phyloP scores from a whole-genome alignment of 768 basidiomycete species.

The Boletus coccyginus region DNA sequence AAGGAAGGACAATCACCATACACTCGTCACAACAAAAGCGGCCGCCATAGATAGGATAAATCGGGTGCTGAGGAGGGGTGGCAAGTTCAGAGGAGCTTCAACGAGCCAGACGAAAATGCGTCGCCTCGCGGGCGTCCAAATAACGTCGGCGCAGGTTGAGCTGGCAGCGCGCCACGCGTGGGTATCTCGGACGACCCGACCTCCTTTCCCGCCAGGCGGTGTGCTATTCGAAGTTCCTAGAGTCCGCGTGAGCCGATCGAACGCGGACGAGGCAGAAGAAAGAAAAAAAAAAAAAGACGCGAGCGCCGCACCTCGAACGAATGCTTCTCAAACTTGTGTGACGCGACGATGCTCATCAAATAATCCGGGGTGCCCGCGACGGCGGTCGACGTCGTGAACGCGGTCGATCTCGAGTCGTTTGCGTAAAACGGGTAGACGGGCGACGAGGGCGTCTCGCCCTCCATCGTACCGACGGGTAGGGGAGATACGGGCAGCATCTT shows the following conservation, averaged over 20 bases:
- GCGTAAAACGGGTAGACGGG: constrained; percentile 20
- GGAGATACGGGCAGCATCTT: constrained; percentile 16
- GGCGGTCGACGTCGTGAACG: constrained; percentile 14
- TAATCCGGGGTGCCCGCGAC: constrained; percentile 27
- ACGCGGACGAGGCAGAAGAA: neutral
- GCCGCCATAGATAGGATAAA: neutral
- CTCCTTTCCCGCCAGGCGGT: constrained; percentile 40
- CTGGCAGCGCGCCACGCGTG: constrained; percentile 22
- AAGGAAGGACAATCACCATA: neutral
- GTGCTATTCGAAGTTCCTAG: constrained; percentile 54
- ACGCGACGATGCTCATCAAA: constrained; percentile 36
- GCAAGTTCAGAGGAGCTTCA: constrained; percentile 14
- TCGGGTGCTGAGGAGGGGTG: neutral
- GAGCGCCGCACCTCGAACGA: constrained; percentile 45
- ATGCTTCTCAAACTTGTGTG: constrained; percentile 40
- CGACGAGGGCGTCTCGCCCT: neutral
- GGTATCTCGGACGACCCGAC: constrained; percentile 41
- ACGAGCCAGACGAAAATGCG: constrained; percentile 26
- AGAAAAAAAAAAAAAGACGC: no score
- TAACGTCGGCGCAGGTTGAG: constrained; percentile 21
- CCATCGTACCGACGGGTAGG: neutral
- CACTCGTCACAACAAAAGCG: neutral
- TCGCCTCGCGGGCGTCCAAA: constrained; percentile 33
- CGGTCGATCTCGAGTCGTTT: constrained; percentile 22
- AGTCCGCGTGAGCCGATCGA: neutral